Percentiles rank a stretch among this genome's conserved stretches.
Conservation (phyloP, 1,139 yeast species). For the Pichia sp. region DNA sequence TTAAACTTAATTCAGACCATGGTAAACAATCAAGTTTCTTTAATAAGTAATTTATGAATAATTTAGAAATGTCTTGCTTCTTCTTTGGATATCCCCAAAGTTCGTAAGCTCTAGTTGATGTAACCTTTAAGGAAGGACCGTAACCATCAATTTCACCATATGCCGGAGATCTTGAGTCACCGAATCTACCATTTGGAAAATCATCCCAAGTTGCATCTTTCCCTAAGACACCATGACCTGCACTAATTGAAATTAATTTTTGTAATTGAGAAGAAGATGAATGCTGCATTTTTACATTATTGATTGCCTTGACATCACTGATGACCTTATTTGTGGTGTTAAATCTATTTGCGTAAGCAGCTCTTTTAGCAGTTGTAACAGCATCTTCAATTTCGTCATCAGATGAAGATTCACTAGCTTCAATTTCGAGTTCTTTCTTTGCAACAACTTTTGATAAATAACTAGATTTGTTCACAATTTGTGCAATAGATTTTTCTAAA, state of each 20-base stretch:
- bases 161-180: conserved; percentile 95
- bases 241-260: conserved; percentile 65
- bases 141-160: conserved; percentile 97
- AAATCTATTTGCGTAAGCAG: conserved; percentile 29
- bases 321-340: conserved; percentile 46
- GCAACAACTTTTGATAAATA: conserved; percentile 37
- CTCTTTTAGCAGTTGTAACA: conserved; percentile 26
- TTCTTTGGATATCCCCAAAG: conserved; percentile 81
- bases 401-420: conserved; percentile 25
- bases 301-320: conserved; percentile 27
- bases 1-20: conserved; percentile 82
- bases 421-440: conserved; percentile 26
- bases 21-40: conserved; percentile 77
- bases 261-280: conserved; percentile 38
- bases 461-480: conserved; percentile 60
- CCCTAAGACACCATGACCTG: conserved; percentile 81
- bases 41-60: conserved; percentile 70
- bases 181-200: conserved; percentile 95
- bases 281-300: conserved; percentile 15
- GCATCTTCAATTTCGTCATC: conserved; percentile 33
- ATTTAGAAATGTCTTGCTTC: conserved; percentile 54
- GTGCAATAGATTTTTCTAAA: conserved; percentile 84
- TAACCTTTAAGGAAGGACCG: conserved; percentile 82
- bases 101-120: conserved; percentile 61
- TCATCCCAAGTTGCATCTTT: conserved; percentile 98